Evolutionary conservation across 2,329 filamentous ascomycete genomes (phyloP).

Genomic region (Trichoderma endophyticum): DNA sequence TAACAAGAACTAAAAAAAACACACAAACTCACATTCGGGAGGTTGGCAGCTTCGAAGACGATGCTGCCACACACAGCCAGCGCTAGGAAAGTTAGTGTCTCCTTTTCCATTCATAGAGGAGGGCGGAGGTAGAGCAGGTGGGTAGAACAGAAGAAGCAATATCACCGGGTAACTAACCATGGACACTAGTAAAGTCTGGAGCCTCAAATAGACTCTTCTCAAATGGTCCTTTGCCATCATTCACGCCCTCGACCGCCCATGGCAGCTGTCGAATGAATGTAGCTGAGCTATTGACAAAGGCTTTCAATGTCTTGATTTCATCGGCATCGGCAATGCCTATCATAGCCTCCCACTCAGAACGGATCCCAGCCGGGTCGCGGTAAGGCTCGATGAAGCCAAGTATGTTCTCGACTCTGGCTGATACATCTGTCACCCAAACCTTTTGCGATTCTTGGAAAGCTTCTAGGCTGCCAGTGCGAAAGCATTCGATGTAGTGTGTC

Average conservation of each 20-base stretch:
- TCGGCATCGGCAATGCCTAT: constrained; percentile 45
- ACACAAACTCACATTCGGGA: not conserved
- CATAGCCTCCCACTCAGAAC: constrained; percentile 59
- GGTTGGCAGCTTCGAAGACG: not conserved
- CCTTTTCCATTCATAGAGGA: not conserved
- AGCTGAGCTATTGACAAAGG: constrained; percentile 29
- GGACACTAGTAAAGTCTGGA: constrained; percentile 70
- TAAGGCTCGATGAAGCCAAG: constrained; percentile 64
- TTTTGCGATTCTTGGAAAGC: not conserved
- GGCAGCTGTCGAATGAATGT: constrained; percentile 65
- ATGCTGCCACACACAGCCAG: not conserved
- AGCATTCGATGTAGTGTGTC: not conserved
- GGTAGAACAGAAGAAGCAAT: constrained; percentile 28
- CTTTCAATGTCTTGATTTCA: not conserved
- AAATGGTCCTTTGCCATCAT: constrained; percentile 51
- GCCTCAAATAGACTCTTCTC: constrained; percentile 70
- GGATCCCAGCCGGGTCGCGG: constrained; percentile 56
- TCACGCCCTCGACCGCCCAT: constrained; percentile 49
- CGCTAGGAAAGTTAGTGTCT: not conserved
- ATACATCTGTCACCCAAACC: not conserved
- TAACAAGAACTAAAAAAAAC: not conserved
- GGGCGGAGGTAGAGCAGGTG: not conserved
- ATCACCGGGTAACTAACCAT: constrained; percentile 44
- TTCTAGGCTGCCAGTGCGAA: not conserved
- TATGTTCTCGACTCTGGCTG: constrained; percentile 33